phyloP scores from a whole-genome alignment of 192 early-diverging fungal genomes.

The Coemansia sp. region DNA sequence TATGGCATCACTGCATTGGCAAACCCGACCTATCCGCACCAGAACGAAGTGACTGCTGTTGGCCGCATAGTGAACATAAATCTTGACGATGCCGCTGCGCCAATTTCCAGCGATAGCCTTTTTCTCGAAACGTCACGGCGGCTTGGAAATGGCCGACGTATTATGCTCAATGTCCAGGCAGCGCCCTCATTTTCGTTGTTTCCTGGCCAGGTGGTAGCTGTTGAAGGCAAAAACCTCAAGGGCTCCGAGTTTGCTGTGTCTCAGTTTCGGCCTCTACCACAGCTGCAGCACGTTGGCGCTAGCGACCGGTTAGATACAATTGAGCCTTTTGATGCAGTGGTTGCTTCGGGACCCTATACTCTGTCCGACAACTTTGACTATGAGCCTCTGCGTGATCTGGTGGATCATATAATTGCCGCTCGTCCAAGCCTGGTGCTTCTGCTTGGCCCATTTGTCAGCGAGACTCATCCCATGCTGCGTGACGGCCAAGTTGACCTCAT shows the following conservation, averaged over 20 bases:
- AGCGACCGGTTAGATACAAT: constrained; percentile 7
- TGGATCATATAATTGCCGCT: constrained; percentile 58
- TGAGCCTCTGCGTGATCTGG: constrained; percentile 78
- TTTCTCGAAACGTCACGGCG: constrained; percentile 78
- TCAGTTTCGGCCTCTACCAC: constrained; percentile 59
- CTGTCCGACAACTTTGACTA: constrained; percentile 74
- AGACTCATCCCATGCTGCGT: constrained; percentile 57
- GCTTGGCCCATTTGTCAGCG: constrained; percentile 71
- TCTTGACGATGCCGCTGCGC: constrained; percentile 55
- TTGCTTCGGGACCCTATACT: constrained; percentile 86
- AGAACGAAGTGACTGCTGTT: constrained; percentile 63
- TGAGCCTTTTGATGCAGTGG: constrained; percentile 56
- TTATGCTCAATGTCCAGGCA: constrained; percentile 61
- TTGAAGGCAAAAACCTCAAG: constrained; percentile 64
- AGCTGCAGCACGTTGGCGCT: constrained; percentile 49
- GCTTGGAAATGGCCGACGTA: constrained; percentile 69
- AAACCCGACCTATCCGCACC: constrained; percentile 52
- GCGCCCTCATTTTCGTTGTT: constrained; percentile 71
- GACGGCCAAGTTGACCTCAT: constrained; percentile 56
- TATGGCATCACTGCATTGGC: constrained; percentile 51
- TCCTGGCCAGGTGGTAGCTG: constrained; percentile 83
- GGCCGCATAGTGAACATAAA: constrained; percentile 78
- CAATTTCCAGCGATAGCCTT: constrained; percentile 52
- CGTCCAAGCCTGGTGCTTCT: constrained; percentile 80
- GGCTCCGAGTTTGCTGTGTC: constrained; percentile 58